These are phyloP conservation scores for Apiospora kogelbergensis DNA, from an alignment of 2,329 filamentous ascomycete species.

Conservation along the genomic window DNA sequence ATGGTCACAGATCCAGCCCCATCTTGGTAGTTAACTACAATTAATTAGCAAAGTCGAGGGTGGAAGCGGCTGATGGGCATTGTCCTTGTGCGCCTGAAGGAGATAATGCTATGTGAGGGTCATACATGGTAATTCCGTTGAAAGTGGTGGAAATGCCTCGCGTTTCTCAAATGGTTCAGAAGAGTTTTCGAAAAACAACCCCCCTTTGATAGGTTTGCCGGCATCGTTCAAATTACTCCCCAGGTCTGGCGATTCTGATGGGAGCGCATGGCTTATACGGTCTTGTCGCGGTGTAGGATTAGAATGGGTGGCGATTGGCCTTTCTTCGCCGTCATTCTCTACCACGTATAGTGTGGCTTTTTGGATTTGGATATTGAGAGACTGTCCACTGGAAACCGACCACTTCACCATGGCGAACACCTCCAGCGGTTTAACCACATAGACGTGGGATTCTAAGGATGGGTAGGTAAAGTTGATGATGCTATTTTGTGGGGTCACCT, in stretches of 20 bases:
- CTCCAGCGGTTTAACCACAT: not conserved
- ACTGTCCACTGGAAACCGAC: not conserved
- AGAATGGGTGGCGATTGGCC: not conserved
- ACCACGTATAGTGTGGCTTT: not conserved
- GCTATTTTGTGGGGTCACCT: not conserved
- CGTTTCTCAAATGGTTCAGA: not conserved
- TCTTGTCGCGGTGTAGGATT: not conserved
- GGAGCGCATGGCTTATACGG: not conserved
- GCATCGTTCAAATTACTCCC: not conserved
- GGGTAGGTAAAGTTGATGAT: not conserved
- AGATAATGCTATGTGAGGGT: no score
- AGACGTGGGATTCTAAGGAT: not conserved
- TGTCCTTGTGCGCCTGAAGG: no score
- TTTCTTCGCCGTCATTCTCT: not conserved
- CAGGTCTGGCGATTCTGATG: not conserved
- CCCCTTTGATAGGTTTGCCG: not conserved
- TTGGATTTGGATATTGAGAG: not conserved
- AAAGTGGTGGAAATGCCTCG: no score
- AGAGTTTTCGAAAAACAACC: not conserved
- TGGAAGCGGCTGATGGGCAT: no score
- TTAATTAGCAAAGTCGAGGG: no score
- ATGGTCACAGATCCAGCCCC: not conserved
- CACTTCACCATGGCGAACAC: not conserved
- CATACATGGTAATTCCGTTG: not conserved
- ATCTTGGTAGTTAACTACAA: no score